Percentiles rank a stretch among this genome's conserved stretches.
These are phyloP conservation scores for Chaetomium olivaceum DNA, from an alignment of 2,329 filamentous ascomycete genomes.

Conservation along the genomic window DNA sequence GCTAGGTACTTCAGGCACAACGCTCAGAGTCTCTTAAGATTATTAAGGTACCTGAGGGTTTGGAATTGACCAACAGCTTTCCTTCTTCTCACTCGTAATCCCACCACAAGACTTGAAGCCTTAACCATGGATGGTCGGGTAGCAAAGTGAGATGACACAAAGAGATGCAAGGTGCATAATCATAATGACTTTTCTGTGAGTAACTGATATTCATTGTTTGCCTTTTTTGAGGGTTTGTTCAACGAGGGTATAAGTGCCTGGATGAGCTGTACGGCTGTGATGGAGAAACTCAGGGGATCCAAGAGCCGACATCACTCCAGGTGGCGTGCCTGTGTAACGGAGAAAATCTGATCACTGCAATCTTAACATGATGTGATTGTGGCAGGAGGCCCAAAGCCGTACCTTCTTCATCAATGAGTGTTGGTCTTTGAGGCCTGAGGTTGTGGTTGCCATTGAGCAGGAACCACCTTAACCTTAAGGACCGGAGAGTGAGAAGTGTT, in stretches of 20 bases:
- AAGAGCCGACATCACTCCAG: background rate
- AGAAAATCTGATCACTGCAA: background rate
- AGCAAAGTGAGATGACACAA: background rate
- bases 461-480: background rate
- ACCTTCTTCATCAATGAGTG: background rate
- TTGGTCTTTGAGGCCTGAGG: background rate
- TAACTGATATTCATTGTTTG: background rate
- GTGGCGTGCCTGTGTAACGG: background rate
- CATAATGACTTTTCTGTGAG: background rate
- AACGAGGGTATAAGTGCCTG: background rate
- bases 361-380: background rate
- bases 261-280: background rate
- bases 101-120: background rate
- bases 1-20: no score
- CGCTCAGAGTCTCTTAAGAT: background rate
- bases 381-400: background rate
- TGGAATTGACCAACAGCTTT: background rate
- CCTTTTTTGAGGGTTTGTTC: background rate
- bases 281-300: background rate
- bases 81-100: background rate
- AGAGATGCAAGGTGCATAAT: background rate
- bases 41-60: no score
- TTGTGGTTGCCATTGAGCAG: background rate
- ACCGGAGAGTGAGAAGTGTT: background rate
- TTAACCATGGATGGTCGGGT: background rate